Conservation (phyloP, 225 moss, liverwort and hornwort species). For the Climacium dendroides region DNA sequence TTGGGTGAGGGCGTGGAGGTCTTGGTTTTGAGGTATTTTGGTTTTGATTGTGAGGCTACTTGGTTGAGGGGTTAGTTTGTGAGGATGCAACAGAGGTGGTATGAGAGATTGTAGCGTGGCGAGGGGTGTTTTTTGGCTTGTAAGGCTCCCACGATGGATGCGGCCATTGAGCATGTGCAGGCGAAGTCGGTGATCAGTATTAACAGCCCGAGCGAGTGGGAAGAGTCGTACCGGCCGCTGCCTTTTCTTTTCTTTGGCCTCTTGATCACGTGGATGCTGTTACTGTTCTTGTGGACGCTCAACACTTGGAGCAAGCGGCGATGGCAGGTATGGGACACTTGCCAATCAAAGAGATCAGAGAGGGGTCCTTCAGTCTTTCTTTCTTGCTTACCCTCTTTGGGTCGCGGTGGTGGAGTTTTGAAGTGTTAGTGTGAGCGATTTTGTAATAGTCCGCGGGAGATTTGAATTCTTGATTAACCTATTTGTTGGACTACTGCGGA, state of each 20-base stretch:
- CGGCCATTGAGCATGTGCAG: constrained; percentile 28
- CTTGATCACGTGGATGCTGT: constrained; percentile 44
- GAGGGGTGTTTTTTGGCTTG: neutral
- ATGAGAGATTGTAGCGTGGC: neutral
- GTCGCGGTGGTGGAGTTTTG: neutral
- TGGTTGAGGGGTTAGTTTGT: neutral
- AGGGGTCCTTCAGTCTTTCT: neutral
- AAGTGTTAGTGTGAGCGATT: neutral
- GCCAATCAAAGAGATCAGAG: neutral
- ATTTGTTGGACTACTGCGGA: neutral
- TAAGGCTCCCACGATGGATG: constrained; percentile 32
- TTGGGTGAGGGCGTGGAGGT: neutral
- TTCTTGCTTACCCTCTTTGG: neutral
- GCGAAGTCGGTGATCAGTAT: constrained; percentile 32
- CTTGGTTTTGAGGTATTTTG: neutral
- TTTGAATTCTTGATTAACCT: neutral
- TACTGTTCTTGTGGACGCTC: constrained; percentile 52
- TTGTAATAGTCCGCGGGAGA: neutral
- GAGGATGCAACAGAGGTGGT: neutral
- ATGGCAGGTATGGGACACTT: constrained; percentile 52
- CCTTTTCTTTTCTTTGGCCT: constrained; percentile 68
- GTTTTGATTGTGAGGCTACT: neutral
- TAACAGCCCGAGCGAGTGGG: constrained; percentile 44
- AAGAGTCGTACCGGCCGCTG: constrained; percentile 61
- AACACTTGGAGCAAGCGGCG: constrained; percentile 88